These are phyloP conservation scores for Penicillium waksmanii DNA, from an alignment of 495 filamentous ascomycete species.

Conservation along the genomic window DNA sequence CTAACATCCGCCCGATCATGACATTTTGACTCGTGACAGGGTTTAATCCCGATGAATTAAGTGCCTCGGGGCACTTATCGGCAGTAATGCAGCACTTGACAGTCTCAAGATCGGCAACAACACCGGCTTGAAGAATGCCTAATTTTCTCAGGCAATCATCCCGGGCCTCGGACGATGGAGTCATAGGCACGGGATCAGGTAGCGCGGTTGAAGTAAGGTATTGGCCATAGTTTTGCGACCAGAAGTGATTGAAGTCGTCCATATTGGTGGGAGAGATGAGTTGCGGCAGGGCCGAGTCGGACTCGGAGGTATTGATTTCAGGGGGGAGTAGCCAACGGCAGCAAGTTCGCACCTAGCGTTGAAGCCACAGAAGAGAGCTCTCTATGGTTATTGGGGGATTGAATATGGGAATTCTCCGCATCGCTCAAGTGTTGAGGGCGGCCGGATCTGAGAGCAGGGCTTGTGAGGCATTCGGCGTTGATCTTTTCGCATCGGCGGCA, in stretches of 20 bases:
- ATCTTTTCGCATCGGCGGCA: conserved; percentile 11
- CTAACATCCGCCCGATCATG: conserved; percentile 1
- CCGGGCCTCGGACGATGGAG: neutral
- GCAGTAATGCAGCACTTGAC: conserved; percentile 4
- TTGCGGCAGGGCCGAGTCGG: neutral
- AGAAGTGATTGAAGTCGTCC: neutral
- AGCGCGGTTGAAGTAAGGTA: neutral
- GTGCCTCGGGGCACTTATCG: conserved; percentile 3
- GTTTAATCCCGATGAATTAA: neutral
- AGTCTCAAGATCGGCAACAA: neutral
- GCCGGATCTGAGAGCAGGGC: conserved; percentile 6
- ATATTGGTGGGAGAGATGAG: neutral
- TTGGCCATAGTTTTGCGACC: neutral
- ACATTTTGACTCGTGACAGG: neutral
- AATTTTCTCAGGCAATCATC: neutral
- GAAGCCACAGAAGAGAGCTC: neutral
- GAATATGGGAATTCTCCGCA: neutral
- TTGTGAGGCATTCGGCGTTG: conserved; percentile 5
- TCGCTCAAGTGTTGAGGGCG: neutral
- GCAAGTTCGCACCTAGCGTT: neutral
- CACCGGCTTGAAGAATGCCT: neutral
- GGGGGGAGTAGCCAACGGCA: neutral
- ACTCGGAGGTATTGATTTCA: neutral
- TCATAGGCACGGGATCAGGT: neutral
- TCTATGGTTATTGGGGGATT: neutral